Percentiles rank a stretch among this genome's conserved stretches.
phyloP scores from a whole-genome alignment of 306 rosid genomes.

The Rosa rugosa region DNA sequence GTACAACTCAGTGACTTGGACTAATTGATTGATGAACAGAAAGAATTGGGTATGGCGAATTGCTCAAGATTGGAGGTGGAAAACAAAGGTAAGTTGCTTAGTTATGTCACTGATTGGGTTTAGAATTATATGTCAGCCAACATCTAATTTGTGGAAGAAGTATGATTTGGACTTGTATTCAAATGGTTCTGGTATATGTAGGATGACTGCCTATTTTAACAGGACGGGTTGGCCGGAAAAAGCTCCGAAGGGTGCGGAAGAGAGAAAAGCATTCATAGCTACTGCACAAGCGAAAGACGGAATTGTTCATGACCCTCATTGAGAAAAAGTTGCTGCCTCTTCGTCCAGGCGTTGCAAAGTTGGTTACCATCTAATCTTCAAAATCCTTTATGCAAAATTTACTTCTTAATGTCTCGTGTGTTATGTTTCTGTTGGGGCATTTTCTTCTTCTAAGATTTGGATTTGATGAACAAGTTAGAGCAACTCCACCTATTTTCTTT shows the following conservation, averaged over 20 bases:
- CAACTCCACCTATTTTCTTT: background rate
- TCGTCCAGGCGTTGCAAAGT: constrained; percentile 98
- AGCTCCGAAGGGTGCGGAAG: constrained; percentile 67
- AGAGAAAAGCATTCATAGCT: constrained; percentile 81
- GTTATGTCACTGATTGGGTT: background rate
- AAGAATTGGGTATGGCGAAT: constrained; percentile 89
- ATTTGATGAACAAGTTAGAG: background rate
- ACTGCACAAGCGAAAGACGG: constrained; percentile 94
- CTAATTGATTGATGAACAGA: constrained; percentile 44
- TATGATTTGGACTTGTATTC: background rate
- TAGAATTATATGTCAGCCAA: too few relatives aligned
- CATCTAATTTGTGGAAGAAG: constrained; percentile 5
- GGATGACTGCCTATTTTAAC: constrained; percentile 96
- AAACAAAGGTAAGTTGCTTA: constrained; percentile 67
- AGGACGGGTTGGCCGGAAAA: constrained; percentile 91
- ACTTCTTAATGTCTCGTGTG: background rate
- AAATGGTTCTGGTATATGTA: constrained; percentile 28
- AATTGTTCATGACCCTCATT: constrained; percentile 84
- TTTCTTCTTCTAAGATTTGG: background rate
- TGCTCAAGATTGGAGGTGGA: constrained; percentile 98
- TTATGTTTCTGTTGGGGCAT: background rate
- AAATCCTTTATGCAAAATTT: constrained; percentile 6
- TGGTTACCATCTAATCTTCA: constrained; percentile 49
- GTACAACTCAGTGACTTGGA: background rate
- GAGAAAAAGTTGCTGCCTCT: constrained; percentile 94